Base-by-base conservation (phyloP, 306 rosid genomes). In the Cucurbita moschata region DNA sequence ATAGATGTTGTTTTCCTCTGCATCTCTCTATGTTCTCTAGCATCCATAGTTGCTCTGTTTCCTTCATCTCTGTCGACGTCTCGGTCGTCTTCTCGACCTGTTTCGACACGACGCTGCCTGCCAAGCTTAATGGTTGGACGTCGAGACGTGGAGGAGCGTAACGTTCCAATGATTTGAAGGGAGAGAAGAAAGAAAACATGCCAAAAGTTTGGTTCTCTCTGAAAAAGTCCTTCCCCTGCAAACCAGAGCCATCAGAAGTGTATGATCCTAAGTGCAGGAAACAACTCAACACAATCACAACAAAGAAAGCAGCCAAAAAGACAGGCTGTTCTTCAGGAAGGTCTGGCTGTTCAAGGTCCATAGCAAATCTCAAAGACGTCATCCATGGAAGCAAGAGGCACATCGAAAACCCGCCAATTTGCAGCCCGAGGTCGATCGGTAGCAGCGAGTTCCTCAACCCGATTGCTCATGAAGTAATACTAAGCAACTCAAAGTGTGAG, bases 381-480 rank as follows among this genome's bases (percentile, higher is more conserved):
- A 91, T 91, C 79, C 97, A 91, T 79, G 97, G 97, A 10, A 91
- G 97, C 81, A 91, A 88, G 76, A 81, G 96, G 64, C 96, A 91
- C 73, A 16, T 86, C 38, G 96, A 91, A 44, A 87, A 82, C 79
- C 96, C 97, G 23, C 97, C 89, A 56, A 91, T 88, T 77, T 91
- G 89, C 77, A 91, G 97, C 74, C 96, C 96, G 42, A 91, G 97
- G 80, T 91, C 97, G 68, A 91, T 91, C 6, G 97, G 97, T 8
- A 89, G 96, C 87, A 89, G 93, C 57, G 97, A 89, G 85, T 91
- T 91, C 39, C 88, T 89, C 62, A 91, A 91, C 83, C 97, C 97
- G 15, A 86, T 89, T 80, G 86, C 96, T 39, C 97, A 89, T 70
- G 97, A 91, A 76, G 97, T 91, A 3, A 89, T 91, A 76, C 71